Evolutionary conservation across 352 stramenopile species (phyloP).

Genomic region (Blastocystis sp.): DNA sequence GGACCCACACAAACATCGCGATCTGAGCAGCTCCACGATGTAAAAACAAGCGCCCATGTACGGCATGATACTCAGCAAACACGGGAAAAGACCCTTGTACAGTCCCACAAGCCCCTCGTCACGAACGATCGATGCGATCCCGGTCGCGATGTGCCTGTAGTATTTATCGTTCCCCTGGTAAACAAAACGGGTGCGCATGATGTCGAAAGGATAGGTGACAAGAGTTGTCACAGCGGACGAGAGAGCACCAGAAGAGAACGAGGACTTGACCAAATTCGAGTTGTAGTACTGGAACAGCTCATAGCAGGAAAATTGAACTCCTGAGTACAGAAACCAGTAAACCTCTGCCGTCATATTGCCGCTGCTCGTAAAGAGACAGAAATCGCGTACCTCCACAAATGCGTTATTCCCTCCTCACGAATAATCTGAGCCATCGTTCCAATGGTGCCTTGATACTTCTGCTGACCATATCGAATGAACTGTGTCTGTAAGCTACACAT

Average conservation of each 20-base stretch:
- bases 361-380: not conserved
- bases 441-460: conserved; percentile 12
- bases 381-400: conserved; percentile 6
- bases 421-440: not conserved
- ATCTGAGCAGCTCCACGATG: conserved; percentile 3
- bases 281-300: not conserved
- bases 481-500: conserved; percentile 16
- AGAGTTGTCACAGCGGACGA: conserved; percentile 24
- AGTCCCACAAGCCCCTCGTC: not conserved
- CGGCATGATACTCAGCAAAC: conserved; percentile 9
- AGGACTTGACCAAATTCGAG: not conserved
- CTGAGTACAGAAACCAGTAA: conserved; percentile 52
- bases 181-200: conserved; percentile 29
- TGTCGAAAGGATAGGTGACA: conserved; percentile 22
- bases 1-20: not conserved
- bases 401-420: conserved; percentile 32
- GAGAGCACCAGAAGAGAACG: conserved; percentile 1
- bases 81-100: conserved; percentile 52
- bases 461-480: conserved; percentile 25
- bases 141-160: conserved; percentile 10
- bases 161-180: conserved; percentile 1
- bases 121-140: not conserved
- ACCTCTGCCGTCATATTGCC: conserved; percentile 27
- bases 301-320: conserved; percentile 46
- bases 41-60: conserved; percentile 51